Evolutionary conservation across 2,329 filamentous ascomycete genomes (phyloP).

Genomic region (Dryadomyces quercus-mongolicae): DNA sequence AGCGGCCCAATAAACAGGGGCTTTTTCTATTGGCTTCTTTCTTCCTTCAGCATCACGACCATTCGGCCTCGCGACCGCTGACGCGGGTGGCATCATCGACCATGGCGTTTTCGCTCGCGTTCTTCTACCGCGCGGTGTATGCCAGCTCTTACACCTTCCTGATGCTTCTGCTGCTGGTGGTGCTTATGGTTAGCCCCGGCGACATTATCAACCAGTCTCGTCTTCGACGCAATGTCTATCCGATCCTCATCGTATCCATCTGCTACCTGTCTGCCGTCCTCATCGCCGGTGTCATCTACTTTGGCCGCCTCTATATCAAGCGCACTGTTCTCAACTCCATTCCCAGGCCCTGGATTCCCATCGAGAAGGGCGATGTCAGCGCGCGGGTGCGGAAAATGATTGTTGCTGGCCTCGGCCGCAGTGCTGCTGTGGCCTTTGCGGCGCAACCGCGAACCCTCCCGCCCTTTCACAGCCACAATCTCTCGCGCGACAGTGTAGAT

Average conservation of each 20-base stretch:
- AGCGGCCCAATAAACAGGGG: too few species aligned
- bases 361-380: constrained; percentile 73
- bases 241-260: constrained; percentile 71
- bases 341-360: constrained; percentile 74
- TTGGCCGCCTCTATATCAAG: constrained; percentile 76
- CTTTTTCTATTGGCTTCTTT: too few species aligned
- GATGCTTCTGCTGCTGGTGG: constrained; percentile 56
- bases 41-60: too few species aligned
- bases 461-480: neutral
- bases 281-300: constrained; percentile 65
- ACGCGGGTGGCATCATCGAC: constrained; percentile 8
- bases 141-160: constrained; percentile 65
- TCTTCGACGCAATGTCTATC: constrained; percentile 53
- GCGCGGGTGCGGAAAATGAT: constrained; percentile 68
- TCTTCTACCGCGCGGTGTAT: constrained; percentile 72
- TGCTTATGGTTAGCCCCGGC: constrained; percentile 69
- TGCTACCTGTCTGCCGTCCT: constrained; percentile 62
- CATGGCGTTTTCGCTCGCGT: constrained; percentile 30
- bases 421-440: constrained; percentile 71
- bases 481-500: neutral
- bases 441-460: constrained; percentile 44
- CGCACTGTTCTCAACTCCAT: constrained; percentile 68
- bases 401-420: constrained; percentile 57
- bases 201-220: constrained; percentile 73
- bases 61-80: too few species aligned